Evolutionary conservation across 163 green algal genomes (phyloP).

Genomic region (Scenedesmus sp.): DNA sequence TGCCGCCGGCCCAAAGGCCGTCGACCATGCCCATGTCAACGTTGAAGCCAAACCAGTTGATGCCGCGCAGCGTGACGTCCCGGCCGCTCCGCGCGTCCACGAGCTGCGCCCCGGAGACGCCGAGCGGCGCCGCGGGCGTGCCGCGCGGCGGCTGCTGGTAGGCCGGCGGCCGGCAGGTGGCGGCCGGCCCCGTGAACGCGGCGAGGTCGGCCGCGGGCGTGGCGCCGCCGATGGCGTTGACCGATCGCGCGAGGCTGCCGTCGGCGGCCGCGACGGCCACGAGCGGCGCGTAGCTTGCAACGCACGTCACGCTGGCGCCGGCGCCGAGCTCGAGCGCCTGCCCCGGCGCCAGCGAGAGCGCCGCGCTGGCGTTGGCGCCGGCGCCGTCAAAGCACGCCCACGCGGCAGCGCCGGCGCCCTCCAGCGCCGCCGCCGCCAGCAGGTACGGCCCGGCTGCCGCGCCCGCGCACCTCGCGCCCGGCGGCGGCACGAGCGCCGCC

Average conservation of each 20-base stretch:
- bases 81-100: slow-evolving; percentile 5
- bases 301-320: slow-evolving; percentile 27
- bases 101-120: background rate
- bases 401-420: slow-evolving; percentile 11
- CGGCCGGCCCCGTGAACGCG: too few relatives aligned
- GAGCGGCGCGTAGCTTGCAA: slow-evolving; percentile 14
- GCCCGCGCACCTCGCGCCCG: background rate
- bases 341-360: background rate
- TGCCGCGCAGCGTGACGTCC: slow-evolving; percentile 4
- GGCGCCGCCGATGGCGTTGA: slow-evolving; percentile 9
- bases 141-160: slow-evolving; percentile 13
- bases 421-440: slow-evolving; percentile 14
- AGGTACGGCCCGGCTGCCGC: slow-evolving; percentile 9
- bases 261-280: too few relatives aligned
- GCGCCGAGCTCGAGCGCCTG: slow-evolving; percentile 1
- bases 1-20: slow-evolving; percentile 38
- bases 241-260: background rate
- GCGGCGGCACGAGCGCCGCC: background rate
- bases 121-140: background rate
- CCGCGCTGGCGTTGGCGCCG: slow-evolving; percentile 1
- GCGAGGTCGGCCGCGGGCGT: too few relatives aligned
- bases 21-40: slow-evolving; percentile 42
- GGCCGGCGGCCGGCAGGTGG: background rate
- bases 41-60: slow-evolving; percentile 41
- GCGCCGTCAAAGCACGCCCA: slow-evolving; percentile 25